Base-by-base conservation (phyloP, 148 eudicot genomes). In the Rhododendron simsii region DNA sequence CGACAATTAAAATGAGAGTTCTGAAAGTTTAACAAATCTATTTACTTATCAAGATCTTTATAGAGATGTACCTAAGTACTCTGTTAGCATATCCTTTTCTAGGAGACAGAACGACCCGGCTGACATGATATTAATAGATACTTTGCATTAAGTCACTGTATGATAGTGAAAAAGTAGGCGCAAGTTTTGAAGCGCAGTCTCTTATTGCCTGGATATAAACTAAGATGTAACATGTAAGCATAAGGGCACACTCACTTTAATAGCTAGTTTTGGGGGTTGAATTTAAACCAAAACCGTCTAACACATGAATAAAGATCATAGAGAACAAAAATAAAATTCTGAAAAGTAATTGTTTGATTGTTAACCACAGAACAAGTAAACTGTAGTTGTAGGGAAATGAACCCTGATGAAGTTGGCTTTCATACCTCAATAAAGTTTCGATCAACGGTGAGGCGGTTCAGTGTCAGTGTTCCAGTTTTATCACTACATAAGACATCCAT, bases 401-500 rank as follows among this genome's bases (percentile, higher is more conserved):
- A 78, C 18, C 7, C 2, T 69, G 75, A 21, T 0, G 78, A 61
- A 84, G 77, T 81, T 50, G 53, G 76, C 65, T 83, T 65, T 53
- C 39, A 81, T 92, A 93, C 96, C 94, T 92, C 94, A 80, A 94
- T 84, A 87, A 93, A 93, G 90, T 86, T 94, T 53, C 35, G 2
- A 33, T 33, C 95, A 79, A 94, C 93, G 37, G 94, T 90, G 37
- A 93, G 93, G 82, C 92, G 93, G 84, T 94, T 94, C 80, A 94
- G 87, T 74, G 97, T 94, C 80, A 94, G 87, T 74, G 97, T 94
- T 59, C 95, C 95, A 9, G 95, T 94, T 89, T 94, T 93, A 83
- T 94, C 97, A 90, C 95, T 91, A 86, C 97, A 93, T 44, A 94
- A 89, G 15, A 94, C 97, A 89, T 94, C 97, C 97, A 94, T 94